Evolutionary conservation across 768 basidiomycete species (phyloP), one percentile per base, ranked within the genome.

Genomic region (Mycena amicta): DNA sequence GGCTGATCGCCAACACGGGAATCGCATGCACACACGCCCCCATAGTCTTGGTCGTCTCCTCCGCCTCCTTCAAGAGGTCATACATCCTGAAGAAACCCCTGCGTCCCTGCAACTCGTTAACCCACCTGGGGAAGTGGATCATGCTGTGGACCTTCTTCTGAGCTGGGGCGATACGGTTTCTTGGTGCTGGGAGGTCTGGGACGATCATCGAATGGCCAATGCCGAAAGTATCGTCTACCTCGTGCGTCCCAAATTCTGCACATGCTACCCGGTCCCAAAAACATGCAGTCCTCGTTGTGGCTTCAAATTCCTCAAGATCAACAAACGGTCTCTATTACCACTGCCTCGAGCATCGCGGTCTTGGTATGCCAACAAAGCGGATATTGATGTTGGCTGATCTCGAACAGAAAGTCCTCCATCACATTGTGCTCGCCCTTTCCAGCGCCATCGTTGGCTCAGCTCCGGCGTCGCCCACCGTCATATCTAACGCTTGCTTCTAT

Each of bases 141-240:
- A 65, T 45, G 70, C 86, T 12, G 79, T 81, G 57, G 69, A 47
- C 5, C 75, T 88, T 22, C 67, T 91, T n/a, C 53, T 88, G n/a
- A 72, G 72, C 59, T 90, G 85, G 83, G 82, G 84, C 28, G 61
- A 76, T 12, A 71, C 80, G 12, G 68, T 88, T 2, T 78, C 81
- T 1, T 90, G 89, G 89, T 76, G 75, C 53, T 92, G 90, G 89
- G 71, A 67, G 12, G 69, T 79, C 5, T 91, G 88, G 86, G 68
- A 72, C 47, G 88, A 89, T 63, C 73, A 74, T 57, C 77, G 83
- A 22, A 67, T 74, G 37, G 75, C 79, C 27, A 71, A 83, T 31
- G 72, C 79, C 2, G 86, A 87, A 53, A 72, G 72, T 27, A 74
- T 88, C 46, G 69, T 76, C 4, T 67, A 68, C 47, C 63, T 87